Base-by-base conservation (phyloP, 768 basidiomycete genomes). In the Hygrocybe coccinea region DNA sequence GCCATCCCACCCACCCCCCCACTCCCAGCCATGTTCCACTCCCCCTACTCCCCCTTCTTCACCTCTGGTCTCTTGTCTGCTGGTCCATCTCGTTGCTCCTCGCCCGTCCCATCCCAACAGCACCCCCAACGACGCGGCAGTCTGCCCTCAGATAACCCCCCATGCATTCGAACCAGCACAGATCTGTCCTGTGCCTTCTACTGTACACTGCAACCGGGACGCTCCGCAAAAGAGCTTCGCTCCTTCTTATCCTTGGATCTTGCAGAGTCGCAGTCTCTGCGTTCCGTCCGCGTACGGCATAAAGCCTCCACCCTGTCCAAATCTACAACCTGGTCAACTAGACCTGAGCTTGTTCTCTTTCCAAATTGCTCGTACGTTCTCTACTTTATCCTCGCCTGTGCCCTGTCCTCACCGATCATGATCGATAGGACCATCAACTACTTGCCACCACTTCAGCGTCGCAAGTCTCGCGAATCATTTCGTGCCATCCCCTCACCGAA, bases 161-260 rank as follows among this genome's bases (percentile, higher is more conserved):
- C 54, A 35, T 35, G 52, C 14, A 48, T 56, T 25, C 33, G 57
- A 1, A 52, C 65, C 5, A 66, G 67, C 50, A 59, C 64, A 47
- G 63, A 67, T 2, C 64, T 68, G 3, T 75, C 76, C 4, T 75
- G 76, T 4, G 67, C 76, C 10, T 74, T 80, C 63, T 80, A 80
- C 63, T 75, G 79, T 55, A 79, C 79, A 1, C 64, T 79, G 41
- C 73, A 75, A 59, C 69, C 74, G 14, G 71, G 69, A 50, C 72
- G 76, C 33, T 74, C 77, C 63, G 57, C 67, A 2, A 55, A 61
- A 44, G 70, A 77, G 57, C 71, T 67, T 58, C 77, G 80, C 39
- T 87, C 86, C 2, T 87, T 86, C 66, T 78, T 87, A 50, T 86
- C 81, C 35, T 78, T 87, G 53, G 86, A 87, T 66, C 76, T 85